Conservation (phyloP, 495 filamentous ascomycete genomes). For the Barbatosphaeria neglecta region DNA sequence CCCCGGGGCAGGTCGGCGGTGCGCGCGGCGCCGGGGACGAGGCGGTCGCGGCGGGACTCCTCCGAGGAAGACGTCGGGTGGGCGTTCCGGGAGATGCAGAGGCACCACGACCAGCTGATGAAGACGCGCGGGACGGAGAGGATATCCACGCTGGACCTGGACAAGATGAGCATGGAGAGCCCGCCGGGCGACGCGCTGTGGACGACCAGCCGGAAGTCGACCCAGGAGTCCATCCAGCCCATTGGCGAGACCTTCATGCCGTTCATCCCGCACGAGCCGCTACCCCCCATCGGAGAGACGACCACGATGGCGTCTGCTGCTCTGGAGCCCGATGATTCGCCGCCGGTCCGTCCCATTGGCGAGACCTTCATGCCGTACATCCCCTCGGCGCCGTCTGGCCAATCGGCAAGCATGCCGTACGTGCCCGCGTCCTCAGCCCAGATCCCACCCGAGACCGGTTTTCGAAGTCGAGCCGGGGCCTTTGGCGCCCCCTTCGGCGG, state of each 20-base stretch:
- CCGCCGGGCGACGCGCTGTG: conserved; percentile 26
- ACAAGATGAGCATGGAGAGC: conserved; percentile 30
- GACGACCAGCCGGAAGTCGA: conserved; percentile 9
- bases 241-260: conserved; percentile 30
- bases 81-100: conserved; percentile 41
- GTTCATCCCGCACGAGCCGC: conserved; percentile 21
- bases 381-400: conserved; percentile 19
- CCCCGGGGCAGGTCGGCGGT: conserved; percentile 18
- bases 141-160: conserved; percentile 24
- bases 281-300: conserved; percentile 20
- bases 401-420: conserved; percentile 21
- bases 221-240: conserved; percentile 9
- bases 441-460: conserved; percentile 19
- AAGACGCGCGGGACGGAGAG: conserved; percentile 6
- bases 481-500: conserved; percentile 24
- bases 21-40: conserved; percentile 21
- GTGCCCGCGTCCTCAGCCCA: conserved; percentile 8
- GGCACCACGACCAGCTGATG: conserved; percentile 26
- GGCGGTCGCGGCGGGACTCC: conserved; percentile 28
- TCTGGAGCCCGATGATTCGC: conserved; percentile 12
- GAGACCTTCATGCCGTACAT: conserved; percentile 26
- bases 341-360: conserved; percentile 18
- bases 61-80: conserved; percentile 35
- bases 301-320: conserved; percentile 14
- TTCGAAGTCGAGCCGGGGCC: conserved; percentile 15